These are phyloP conservation scores for Fusarium tanahbumbuense DNA, from an alignment of 2,329 filamentous ascomycete species.

Conservation along the genomic window DNA sequence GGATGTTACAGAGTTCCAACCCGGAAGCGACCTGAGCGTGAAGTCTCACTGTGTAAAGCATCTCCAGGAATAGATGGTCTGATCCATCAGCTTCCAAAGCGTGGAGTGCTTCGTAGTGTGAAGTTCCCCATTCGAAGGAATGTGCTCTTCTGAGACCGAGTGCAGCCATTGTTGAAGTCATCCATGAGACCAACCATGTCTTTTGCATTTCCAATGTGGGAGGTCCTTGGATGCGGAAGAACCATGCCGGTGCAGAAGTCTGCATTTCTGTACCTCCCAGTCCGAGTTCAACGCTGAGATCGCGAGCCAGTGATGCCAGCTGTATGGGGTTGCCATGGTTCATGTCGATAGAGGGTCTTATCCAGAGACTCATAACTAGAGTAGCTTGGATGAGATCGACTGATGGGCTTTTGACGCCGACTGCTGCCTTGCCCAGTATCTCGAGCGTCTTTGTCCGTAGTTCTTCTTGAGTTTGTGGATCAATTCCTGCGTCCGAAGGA, in stretches of 20 bases:
- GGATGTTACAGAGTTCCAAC: constrained; percentile 14
- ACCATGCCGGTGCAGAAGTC: constrained; percentile 20
- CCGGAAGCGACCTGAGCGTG: constrained; percentile 5
- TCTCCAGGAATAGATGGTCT: constrained; percentile 18
- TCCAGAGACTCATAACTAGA: constrained; percentile 20
- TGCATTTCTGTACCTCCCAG: constrained; percentile 18
- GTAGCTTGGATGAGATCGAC: constrained; percentile 26
- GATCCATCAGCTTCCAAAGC: constrained; percentile 3
- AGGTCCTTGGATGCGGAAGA: constrained; percentile 25
- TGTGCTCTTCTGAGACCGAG: constrained; percentile 9
- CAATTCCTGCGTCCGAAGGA: neutral
- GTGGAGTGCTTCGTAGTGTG: constrained; percentile 17
- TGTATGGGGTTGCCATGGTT: constrained; percentile 22
- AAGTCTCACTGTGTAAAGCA: constrained; percentile 14
- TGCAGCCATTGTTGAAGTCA: constrained; percentile 19
- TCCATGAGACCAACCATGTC: constrained; percentile 24
- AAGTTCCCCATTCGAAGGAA: constrained; percentile 13
- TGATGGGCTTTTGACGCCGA: constrained; percentile 14
- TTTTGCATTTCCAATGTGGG: constrained; percentile 19
- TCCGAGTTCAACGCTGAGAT: constrained; percentile 23
- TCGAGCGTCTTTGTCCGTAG: constrained; percentile 15
- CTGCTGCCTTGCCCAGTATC: constrained; percentile 20
- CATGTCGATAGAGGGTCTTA: constrained; percentile 7
- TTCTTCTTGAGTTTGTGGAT: constrained; percentile 5
- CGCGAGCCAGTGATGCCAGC: constrained; percentile 1